phyloP scores from a whole-genome alignment of 2,329 filamentous ascomycete genomes.

The Trichoderma atrobrunneum region DNA sequence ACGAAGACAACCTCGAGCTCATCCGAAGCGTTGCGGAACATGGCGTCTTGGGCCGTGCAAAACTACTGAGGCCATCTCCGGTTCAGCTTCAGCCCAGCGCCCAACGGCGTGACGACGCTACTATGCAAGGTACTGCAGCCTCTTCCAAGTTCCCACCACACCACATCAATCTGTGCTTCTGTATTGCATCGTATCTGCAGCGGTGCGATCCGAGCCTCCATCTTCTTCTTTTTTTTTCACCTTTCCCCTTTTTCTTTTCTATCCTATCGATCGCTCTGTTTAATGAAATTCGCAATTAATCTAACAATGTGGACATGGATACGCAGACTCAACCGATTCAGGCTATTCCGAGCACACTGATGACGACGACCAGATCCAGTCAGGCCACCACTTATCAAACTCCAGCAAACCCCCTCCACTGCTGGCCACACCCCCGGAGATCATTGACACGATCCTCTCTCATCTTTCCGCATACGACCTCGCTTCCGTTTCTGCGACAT shows the following conservation, averaged over 20 bases:
- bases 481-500: constrained; percentile 57
- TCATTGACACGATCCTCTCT: constrained; percentile 68
- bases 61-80: constrained; percentile 3
- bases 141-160: neutral
- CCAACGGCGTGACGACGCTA: constrained; percentile 14
- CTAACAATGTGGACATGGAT: neutral
- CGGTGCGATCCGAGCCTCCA: neutral
- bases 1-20: constrained; percentile 34
- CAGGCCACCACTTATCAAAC: neutral
- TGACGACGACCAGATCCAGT: neutral
- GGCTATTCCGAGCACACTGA: neutral
- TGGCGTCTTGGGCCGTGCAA: constrained; percentile 9
- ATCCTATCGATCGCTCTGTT: neutral
- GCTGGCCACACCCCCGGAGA: constrained; percentile 66
- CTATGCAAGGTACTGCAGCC: constrained; percentile 16
- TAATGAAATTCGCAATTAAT: neutral
- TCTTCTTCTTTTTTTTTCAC: neutral
- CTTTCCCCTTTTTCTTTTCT: neutral
- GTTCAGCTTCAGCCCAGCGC: neutral
- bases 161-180: neutral
- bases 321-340: neutral
- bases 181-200: neutral
- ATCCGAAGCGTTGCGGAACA: constrained; percentile 30
- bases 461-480: constrained; percentile 66
- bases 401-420: constrained; percentile 32